These are phyloP conservation scores for Hygrophoropsis aurantiaca DNA, from an alignment of 768 basidiomycete genomes.

Conservation along the genomic window DNA sequence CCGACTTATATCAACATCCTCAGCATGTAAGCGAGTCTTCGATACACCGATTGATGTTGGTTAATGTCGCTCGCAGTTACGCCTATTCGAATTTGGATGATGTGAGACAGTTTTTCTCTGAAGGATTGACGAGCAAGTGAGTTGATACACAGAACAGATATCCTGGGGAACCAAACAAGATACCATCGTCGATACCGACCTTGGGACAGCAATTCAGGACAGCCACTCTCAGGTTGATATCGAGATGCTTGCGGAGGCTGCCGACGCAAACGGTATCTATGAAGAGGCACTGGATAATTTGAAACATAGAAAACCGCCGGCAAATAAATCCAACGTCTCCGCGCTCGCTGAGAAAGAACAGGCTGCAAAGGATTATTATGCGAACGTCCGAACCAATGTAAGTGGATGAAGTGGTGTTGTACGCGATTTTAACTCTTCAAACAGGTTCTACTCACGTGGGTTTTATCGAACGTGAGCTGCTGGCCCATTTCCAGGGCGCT, in stretches of 20 bases:
- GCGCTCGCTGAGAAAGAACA: conserved; percentile 66
- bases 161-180: conserved; percentile 98
- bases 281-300: conserved; percentile 81
- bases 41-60: conserved; percentile 10
- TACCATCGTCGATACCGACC: conserved; percentile 65
- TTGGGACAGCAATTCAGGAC: conserved; percentile 83
- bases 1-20: conserved; percentile 79
- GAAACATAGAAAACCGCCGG: conserved; percentile 48
- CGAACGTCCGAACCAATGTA: conserved; percentile 81
- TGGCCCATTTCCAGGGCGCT: background rate
- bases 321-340: conserved; percentile 23
- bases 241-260: conserved; percentile 78
- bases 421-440: background rate
- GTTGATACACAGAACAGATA: conserved; percentile 44
- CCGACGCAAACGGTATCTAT: conserved; percentile 81
- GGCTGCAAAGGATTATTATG: conserved; percentile 83
- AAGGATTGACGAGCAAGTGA: conserved; percentile 5
- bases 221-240: conserved; percentile 83
- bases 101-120: conserved; percentile 34
- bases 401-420: conserved; percentile 9
- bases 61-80: conserved; percentile 50
- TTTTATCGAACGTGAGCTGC: conserved; percentile 70
- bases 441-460: conserved; percentile 76
- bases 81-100: conserved; percentile 87
- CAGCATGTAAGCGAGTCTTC: conserved; percentile 56